A percentile compares a stretch with the other conserved stretches of the same genome.
phyloP scores from a whole-genome alignment of 805 yeast species.

The Candida xyloterini region DNA sequence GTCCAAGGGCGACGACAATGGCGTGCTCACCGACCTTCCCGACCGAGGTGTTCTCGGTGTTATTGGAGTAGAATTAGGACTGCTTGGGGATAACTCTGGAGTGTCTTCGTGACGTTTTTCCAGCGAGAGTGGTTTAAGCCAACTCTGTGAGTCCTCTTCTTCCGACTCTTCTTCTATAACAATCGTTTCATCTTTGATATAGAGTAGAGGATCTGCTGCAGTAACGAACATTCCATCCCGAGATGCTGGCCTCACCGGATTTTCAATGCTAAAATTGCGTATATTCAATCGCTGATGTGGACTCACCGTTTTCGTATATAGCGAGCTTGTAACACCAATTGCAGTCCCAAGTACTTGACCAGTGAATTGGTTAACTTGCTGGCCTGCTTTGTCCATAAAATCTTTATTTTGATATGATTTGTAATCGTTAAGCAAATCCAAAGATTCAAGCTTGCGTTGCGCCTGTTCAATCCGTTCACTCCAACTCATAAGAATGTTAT shows the following conservation, averaged over 20 bases:
- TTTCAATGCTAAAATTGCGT: conserved; percentile 29
- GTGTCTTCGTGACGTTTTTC: conserved; percentile 13
- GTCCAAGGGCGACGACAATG: conserved; percentile 15
- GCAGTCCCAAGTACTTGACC: conserved; percentile 30
- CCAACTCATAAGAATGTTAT: conserved; percentile 40
- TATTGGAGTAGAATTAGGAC: conserved; percentile 2
- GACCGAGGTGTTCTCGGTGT: conserved; percentile 6
- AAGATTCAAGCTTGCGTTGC: conserved; percentile 38
- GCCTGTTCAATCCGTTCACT: conserved; percentile 34
- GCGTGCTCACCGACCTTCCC: conserved; percentile 1
- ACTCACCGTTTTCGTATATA: conserved; percentile 32
- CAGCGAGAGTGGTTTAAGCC: conserved; percentile 26
- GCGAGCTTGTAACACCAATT: conserved; percentile 28
- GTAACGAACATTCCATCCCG: conserved; percentile 33
- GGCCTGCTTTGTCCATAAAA: conserved; percentile 32
- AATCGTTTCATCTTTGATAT: conserved; percentile 14
- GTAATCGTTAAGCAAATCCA: conserved; percentile 38
- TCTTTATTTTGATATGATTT: conserved; percentile 36
- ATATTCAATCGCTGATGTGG: conserved; percentile 30
- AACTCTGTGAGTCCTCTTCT: conserved; percentile 13
- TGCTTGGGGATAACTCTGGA: conserved; percentile 1
- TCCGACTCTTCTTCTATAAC: conserved; percentile 3
- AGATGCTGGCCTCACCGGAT: conserved; percentile 35
- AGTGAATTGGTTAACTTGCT: conserved; percentile 24
- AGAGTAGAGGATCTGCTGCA: conserved; percentile 30